Conservation (phyloP, 768 basidiomycete genomes). For the Leccinum aurantiacum region DNA sequence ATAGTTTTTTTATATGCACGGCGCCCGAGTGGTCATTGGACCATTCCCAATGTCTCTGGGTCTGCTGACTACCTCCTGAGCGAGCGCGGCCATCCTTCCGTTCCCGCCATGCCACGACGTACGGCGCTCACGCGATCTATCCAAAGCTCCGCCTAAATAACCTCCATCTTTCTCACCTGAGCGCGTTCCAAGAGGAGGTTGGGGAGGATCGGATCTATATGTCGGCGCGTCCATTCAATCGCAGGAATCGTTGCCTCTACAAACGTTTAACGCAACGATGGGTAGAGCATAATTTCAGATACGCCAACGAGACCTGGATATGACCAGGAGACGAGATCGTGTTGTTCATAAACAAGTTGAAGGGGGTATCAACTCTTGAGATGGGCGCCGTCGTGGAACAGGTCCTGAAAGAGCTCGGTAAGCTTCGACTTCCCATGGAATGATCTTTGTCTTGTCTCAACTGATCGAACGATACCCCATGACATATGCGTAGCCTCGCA, state of each 20-base stretch:
- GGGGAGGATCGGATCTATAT: constrained; percentile 10
- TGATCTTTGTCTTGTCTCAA: neutral
- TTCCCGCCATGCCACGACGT: too few relatives aligned
- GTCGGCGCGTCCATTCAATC: constrained; percentile 1
- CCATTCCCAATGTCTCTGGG: too few relatives aligned
- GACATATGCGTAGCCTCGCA: constrained; percentile 22
- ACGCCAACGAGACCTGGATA: constrained; percentile 15
- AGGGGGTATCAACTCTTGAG: constrained; percentile 51
- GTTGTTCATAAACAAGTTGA: constrained; percentile 56
- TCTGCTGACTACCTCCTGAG: too few relatives aligned
- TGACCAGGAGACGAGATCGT: constrained; percentile 34
- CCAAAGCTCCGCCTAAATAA: too few relatives aligned
- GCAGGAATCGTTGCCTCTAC: neutral
- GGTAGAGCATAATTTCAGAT: constrained; percentile 2
- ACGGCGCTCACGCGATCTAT: too few relatives aligned
- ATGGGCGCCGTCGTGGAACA: constrained; percentile 51
- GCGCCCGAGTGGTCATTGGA: too few relatives aligned
- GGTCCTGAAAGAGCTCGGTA: constrained; percentile 42
- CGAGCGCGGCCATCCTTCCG: too few relatives aligned
- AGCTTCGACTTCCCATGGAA: constrained; percentile 12
- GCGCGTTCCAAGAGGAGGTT: constrained; percentile 2
- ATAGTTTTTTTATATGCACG: too few relatives aligned
- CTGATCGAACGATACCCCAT: neutral
- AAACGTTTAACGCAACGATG: neutral
- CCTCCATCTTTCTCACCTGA: too few relatives aligned